Evolutionary conservation across 306 rosid genomes (phyloP), one percentile per base, ranked within the genome.

Genomic region (Rosa multiflora): DNA sequence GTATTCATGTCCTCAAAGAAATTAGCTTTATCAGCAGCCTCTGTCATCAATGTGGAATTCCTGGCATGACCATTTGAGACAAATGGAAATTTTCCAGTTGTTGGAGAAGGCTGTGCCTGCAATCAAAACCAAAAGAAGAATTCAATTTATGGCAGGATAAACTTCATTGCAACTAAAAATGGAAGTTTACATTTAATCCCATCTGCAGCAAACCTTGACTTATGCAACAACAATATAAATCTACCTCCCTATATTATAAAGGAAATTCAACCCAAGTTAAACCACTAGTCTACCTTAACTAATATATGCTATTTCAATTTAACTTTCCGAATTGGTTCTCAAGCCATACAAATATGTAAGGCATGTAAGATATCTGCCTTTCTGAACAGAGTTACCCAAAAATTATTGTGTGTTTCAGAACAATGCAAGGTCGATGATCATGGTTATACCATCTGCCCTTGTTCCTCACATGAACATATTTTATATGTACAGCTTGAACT

Each of bases 91-190:
- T 90, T 94, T 44, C 98, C 98, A 13, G 97, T 94, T 76, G 97
- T 94, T 82, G 98, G 98, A 81, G 98, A 94, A 76, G 90, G 97
- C 71, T 94, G 98, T 74, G 92, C 97, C 97, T 94, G 92, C 89
- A 80, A 81, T 72, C 75, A 62, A 71, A 87, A 84, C 74, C 87
- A 85, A 73, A 79, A 66, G 66, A 8, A 67, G 64, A 82, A 64
- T 79, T 84, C 79, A 86, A 70, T 17, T 74, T 12, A 44, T 64
- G 48, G 58, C 64, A 68, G 42, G 83, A 68, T 10, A 72, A 75
- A 78, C 42, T 44, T 63, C 75, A 59, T 52, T 10, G 72, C 67
- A 78, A 75, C 62, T 58, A 58, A 40, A 32, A 66, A 29, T 71
- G 70, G 74, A 51, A 32, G 55, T 66, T 80, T 56, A 23, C 13